These are phyloP conservation scores for Plasmodium relictum DNA, from an alignment of 169 alveolate genomes.

Conservation along the genomic window DNA sequence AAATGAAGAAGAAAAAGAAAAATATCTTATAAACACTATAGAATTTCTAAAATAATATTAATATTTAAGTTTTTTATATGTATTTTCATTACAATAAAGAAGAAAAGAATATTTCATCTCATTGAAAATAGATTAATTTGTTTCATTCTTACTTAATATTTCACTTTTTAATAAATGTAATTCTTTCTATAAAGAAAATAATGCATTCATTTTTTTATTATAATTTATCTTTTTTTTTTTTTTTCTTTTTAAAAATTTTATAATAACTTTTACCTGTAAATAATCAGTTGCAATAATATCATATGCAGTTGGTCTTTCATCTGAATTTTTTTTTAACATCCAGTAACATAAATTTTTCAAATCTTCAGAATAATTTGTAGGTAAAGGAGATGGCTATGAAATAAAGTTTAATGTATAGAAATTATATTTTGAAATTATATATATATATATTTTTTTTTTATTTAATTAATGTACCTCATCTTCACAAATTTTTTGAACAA, in stretches of 20 bases:
- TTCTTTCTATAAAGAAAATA: constrained; percentile 22
- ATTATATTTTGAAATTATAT: neutral
- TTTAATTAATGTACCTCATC: constrained; percentile 46
- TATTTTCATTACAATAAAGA: neutral
- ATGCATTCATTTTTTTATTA: neutral
- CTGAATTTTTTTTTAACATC: constrained; percentile 66
- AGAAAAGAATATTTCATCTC: neutral
- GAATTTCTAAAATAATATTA: neutral
- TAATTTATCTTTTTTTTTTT: neutral
- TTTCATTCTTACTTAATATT: constrained; percentile 7
- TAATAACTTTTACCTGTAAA: constrained; percentile 32
- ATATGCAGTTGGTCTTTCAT: constrained; percentile 61
- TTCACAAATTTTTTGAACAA: constrained; percentile 75
- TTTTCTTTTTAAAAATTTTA: constrained; percentile 10
- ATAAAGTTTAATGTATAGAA: neutral
- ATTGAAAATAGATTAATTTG: neutral
- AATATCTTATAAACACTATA: constrained; percentile 12
- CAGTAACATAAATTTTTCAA: constrained; percentile 56
- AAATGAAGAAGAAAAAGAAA: constrained; percentile 20
- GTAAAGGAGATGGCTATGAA: constrained; percentile 76
- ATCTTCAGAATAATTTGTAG: constrained; percentile 48
- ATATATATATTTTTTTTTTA: neutral
- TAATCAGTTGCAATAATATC: constrained; percentile 68
- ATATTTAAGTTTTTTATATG: neutral
- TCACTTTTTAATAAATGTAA: constrained; percentile 57